Percentiles rank a stretch among this genome's conserved stretches.
These are phyloP conservation scores for Cucurbita pepo DNA, from an alignment of 306 rosid genomes.

Conservation along the genomic window DNA sequence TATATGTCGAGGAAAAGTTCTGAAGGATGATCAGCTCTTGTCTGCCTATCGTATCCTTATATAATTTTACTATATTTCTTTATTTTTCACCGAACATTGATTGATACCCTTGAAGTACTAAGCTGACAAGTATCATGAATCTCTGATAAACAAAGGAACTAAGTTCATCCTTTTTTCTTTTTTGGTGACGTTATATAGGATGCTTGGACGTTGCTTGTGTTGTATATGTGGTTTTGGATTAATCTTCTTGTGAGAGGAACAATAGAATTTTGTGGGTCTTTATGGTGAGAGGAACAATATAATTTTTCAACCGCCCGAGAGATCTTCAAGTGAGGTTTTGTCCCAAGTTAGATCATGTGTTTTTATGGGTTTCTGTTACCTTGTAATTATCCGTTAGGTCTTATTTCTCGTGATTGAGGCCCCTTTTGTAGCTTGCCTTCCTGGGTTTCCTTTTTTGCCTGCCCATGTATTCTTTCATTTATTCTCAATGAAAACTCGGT, in stretches of 20 bases:
- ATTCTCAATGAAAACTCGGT: neutral
- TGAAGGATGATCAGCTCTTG: constrained; percentile 51
- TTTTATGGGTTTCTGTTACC: neutral
- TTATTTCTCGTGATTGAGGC: neutral
- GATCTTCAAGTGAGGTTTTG: neutral
- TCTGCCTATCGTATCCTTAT: constrained; percentile 53
- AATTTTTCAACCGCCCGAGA: neutral
- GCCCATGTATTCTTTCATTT: neutral
- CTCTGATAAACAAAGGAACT: neutral
- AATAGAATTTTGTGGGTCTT: too few relatives aligned
- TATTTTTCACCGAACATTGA: neutral
- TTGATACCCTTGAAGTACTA: neutral
- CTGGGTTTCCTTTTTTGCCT: neutral
- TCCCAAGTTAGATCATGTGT: neutral
- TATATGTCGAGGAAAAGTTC: constrained; percentile 56
- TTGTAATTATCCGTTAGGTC: neutral
- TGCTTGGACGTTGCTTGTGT: neutral
- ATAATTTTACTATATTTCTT: neutral
- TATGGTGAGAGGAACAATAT: too few relatives aligned
- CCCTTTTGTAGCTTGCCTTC: neutral
- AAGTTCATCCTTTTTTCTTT: neutral
- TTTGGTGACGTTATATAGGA: neutral
- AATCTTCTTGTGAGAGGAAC: neutral
- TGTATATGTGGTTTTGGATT: neutral
- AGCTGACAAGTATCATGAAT: neutral